Conservation (phyloP, 805 yeast species). For the Lipomyces sp. region DNA sequence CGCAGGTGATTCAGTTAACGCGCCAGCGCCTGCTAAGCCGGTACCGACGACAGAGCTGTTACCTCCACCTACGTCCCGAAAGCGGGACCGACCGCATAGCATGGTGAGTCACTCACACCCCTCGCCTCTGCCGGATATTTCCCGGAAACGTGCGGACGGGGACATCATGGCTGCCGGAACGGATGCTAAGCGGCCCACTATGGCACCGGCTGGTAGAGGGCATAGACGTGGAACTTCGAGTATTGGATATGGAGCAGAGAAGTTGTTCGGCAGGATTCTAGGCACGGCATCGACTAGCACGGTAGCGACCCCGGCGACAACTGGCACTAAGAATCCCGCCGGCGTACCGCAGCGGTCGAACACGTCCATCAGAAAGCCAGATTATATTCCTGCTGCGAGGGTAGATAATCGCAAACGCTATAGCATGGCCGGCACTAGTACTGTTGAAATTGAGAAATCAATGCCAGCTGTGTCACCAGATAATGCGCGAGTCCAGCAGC, state of each 20-base stretch:
- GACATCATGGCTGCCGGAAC: constrained; percentile 12
- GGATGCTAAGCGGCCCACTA: constrained; percentile 4
- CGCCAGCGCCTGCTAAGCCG: neutral
- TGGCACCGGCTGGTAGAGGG: constrained; percentile 6
- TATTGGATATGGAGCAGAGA: constrained; percentile 34
- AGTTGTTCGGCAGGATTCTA: constrained; percentile 27
- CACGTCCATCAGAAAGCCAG: constrained; percentile 12
- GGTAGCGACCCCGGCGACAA: constrained; percentile 6
- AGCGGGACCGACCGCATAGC: constrained; percentile 31
- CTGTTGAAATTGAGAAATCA: constrained; percentile 3
- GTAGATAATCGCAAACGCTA: constrained; percentile 8
- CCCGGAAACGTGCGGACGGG: neutral
- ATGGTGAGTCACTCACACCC: constrained; percentile 18
- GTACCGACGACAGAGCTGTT: neutral
- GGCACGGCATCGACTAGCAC: constrained; percentile 6
- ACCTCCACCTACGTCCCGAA: constrained; percentile 1
- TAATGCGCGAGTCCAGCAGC: constrained; percentile 4
- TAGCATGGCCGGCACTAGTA: neutral
- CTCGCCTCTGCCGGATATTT: neutral
- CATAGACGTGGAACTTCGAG: constrained; percentile 34
- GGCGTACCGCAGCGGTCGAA: constrained; percentile 8
- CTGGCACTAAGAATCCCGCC: neutral
- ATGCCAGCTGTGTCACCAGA: constrained; percentile 6
- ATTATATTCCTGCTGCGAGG: neutral
- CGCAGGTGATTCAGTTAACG: neutral